Evolutionary conservation across 495 filamentous ascomycete species (phyloP).

Genomic region (Talaromyces trachyspermus): DNA sequence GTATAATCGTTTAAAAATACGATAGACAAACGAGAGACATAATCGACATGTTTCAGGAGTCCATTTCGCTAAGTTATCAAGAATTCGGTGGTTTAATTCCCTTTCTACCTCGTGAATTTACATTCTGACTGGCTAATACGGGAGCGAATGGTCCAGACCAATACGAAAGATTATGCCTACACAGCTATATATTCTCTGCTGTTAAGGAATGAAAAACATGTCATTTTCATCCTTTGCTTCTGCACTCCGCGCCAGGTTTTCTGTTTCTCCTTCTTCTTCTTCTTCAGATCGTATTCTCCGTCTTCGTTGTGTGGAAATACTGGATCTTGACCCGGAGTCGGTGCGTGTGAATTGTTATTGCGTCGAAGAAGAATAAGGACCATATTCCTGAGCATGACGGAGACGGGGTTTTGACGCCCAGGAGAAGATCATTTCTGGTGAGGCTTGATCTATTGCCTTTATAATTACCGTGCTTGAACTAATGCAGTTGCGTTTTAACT

Average conservation of each 20-base stretch:
- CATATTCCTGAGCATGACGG: background rate
- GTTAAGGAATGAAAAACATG: too few species aligned
- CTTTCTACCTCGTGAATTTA: too few species aligned
- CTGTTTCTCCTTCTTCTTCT: background rate
- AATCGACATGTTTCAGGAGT: too few species aligned
- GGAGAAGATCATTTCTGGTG: constrained; percentile 2
- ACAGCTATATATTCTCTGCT: too few species aligned
- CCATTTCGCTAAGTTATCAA: too few species aligned
- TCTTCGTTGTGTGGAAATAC: background rate
- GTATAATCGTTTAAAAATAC: too few species aligned
- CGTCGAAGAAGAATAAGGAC: background rate
- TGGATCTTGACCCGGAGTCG: background rate
- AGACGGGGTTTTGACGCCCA: constrained; percentile 1
- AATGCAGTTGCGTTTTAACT: background rate
- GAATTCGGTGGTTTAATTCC: too few species aligned
- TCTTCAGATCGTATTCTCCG: background rate
- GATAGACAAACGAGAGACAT: too few species aligned
- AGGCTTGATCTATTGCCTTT: background rate
- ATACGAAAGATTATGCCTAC: too few species aligned
- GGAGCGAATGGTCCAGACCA: too few species aligned
- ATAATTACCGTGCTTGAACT: background rate
- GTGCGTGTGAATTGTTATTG: background rate
- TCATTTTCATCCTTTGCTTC: background rate
- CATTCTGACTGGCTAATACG: too few species aligned
- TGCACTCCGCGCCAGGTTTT: background rate